Evolutionary conservation across 306 rosid genomes (phyloP).

Genomic region (Senna tora): DNA sequence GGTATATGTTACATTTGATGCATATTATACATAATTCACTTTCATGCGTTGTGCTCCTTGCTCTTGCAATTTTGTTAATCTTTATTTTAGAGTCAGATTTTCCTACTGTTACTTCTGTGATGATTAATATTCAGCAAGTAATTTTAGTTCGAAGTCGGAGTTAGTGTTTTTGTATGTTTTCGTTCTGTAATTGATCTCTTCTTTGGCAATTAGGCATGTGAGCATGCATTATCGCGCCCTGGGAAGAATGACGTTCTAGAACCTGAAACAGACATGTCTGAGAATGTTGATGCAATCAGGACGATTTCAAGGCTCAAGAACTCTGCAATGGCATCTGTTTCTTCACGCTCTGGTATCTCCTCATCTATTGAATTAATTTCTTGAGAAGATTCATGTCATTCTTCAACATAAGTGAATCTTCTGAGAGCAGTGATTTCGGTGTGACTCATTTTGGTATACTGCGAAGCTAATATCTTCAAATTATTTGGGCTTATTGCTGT

Average conservation of each 20-base stretch:
- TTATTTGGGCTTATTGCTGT: slow-evolving; percentile 17
- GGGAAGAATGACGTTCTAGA: slow-evolving; percentile 46
- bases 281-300: slow-evolving; percentile 43
- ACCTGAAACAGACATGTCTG: slow-evolving; percentile 35
- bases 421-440: not conserved
- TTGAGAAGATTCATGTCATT: slow-evolving; percentile 16
- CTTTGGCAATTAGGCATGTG: slow-evolving; percentile 69
- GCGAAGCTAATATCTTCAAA: slow-evolving; percentile 7
- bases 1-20: slow-evolving; percentile 40
- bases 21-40: not conserved
- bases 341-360: slow-evolving; percentile 69
- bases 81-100: not conserved
- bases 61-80: not conserved
- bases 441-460: slow-evolving; percentile 8
- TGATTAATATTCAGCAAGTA: not conserved
- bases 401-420: slow-evolving; percentile 19
- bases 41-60: not conserved
- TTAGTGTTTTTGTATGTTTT: slow-evolving; percentile 21
- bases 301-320: slow-evolving; percentile 59
- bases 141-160: slow-evolving; percentile 1
- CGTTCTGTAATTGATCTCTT: slow-evolving; percentile 9
- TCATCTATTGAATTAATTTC: slow-evolving; percentile 12
- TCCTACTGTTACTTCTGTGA: not conserved
- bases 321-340: slow-evolving; percentile 51
- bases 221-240: slow-evolving; percentile 54